These are phyloP conservation scores for Metschnikowia bowlesiae DNA, from an alignment of 805 yeast genomes.

Conservation along the genomic window DNA sequence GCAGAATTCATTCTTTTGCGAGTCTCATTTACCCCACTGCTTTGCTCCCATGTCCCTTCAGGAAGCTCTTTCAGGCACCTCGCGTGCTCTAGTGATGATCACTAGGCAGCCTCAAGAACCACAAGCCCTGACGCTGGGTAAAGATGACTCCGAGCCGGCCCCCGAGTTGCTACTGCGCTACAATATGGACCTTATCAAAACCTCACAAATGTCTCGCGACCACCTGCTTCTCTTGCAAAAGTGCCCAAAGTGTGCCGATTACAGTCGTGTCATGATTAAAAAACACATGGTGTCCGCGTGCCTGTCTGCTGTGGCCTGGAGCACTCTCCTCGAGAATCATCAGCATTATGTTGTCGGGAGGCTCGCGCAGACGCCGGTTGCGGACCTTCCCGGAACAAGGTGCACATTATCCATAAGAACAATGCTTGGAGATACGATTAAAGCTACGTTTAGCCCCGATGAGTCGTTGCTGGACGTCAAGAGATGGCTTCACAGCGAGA, in stretches of 20 bases:
- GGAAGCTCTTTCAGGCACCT: background rate
- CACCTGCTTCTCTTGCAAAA: background rate
- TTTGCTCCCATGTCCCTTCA: background rate
- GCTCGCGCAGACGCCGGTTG: background rate
- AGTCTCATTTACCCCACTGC: too few relatives aligned
- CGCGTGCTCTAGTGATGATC: background rate
- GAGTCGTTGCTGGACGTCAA: constrained; percentile 14
- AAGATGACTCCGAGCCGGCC: background rate
- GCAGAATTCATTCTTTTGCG: background rate
- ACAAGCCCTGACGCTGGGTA: too few relatives aligned
- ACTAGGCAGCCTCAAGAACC: background rate
- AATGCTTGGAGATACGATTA: constrained; percentile 11
- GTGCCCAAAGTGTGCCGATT: background rate
- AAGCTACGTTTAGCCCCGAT: constrained; percentile 7
- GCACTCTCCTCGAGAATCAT: background rate
- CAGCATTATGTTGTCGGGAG: background rate
- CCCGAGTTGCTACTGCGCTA: background rate
- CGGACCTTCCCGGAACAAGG: background rate
- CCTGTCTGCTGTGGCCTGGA: background rate
- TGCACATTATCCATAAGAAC: constrained; percentile 13
- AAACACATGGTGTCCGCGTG: background rate
- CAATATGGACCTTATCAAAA: background rate
- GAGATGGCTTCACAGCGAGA: constrained; percentile 16
- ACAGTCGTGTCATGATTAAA: background rate
- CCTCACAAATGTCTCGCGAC: background rate